A percentile compares a stretch with the other conserved stretches of the same genome.
Conservation (phyloP, 768 basidiomycete genomes). For the Rhodotorula graminis region DNA sequence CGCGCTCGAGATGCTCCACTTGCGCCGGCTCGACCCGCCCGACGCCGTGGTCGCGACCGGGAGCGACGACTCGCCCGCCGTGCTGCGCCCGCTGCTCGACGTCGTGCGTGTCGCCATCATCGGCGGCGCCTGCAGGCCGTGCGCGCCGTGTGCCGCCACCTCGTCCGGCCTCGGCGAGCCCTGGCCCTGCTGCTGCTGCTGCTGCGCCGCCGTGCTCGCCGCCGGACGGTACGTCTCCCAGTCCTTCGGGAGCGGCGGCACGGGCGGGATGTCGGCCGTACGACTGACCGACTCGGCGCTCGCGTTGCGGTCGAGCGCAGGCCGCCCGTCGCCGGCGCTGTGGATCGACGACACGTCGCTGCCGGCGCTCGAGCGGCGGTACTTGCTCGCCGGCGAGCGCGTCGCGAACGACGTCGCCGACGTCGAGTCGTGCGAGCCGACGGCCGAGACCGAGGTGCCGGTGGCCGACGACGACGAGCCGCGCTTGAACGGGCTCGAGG, state of each 20-base stretch:
- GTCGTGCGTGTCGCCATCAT: constrained; percentile 7
- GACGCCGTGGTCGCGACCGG: background rate
- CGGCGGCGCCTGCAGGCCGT: constrained; percentile 4
- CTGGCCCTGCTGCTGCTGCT: background rate
- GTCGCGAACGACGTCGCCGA: constrained; percentile 71
- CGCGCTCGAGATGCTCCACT: constrained; percentile 39
- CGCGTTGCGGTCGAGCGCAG: constrained; percentile 61
- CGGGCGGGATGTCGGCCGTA: constrained; percentile 73
- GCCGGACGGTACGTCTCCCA: constrained; percentile 52
- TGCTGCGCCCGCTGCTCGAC: constrained; percentile 5
- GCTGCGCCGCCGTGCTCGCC: constrained; percentile 45
- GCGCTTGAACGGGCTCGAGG: constrained; percentile 56
- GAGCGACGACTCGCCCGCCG: background rate
- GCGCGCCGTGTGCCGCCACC: background rate
- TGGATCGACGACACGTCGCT: constrained; percentile 77
- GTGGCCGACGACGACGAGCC: constrained; percentile 85
- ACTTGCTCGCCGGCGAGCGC: constrained; percentile 65
- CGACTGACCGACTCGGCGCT: constrained; percentile 51
- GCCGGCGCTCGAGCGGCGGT: constrained; percentile 72
- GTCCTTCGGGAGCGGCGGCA: constrained; percentile 88
- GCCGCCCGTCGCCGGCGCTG: constrained; percentile 58
- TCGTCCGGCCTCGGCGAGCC: constrained; percentile 18
- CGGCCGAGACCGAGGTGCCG: constrained; percentile 57
- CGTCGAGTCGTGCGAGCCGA: constrained; percentile 78
- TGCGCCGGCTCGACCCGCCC: constrained; percentile 8